Evolutionary conservation across 768 basidiomycete genomes (phyloP), one percentile per base, ranked within the genome.

Genomic region (Mycena venus): DNA sequence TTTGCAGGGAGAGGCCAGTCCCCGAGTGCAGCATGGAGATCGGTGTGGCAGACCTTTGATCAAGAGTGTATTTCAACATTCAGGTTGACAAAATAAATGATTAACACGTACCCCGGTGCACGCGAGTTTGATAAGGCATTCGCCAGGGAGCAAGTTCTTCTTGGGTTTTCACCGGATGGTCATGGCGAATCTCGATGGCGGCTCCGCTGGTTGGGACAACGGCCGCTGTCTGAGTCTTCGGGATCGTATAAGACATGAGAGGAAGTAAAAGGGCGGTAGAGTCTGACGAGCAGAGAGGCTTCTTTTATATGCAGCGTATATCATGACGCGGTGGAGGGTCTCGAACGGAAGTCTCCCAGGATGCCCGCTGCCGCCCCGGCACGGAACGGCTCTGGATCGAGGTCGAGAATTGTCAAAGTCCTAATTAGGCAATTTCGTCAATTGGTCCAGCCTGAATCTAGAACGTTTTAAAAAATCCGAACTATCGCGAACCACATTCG

Each of bases 1-100:
- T 86, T 89, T 38, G 90, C 86, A n/a, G 87, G 82, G 12, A 94
- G 70, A 0, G 96, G 96, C 96, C 96, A 97, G 80, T 97, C 96
- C 53, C 90, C 91, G 44, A 89, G 83, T 42, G 90, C 90, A 31
- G 92, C 92, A 78, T 96, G 95, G 17, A 95, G 88, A 79, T 96
- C 95, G 4, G 93, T 94, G 80, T 96, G 95, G 84, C 95, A 96
- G n/a, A 96, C 75, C 75, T 76, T 31, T 1, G 15, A 38, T n/a
- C n/a, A n/a, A 40, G 36, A 21, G 17, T 21, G 40, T 3, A 23
- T 31, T 58, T 14, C 25, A 53, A 23, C 27, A 10, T 3, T 53
- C 8, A 25, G 10, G 2, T n/a, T 14, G 36, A 7, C 8, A 38
- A 7, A 8, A 8, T 5, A 49, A 25, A 49, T 49, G 25, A 58